phyloP scores from a whole-genome alignment of 495 filamentous ascomycete species.

The Talaromyces adpressus region DNA sequence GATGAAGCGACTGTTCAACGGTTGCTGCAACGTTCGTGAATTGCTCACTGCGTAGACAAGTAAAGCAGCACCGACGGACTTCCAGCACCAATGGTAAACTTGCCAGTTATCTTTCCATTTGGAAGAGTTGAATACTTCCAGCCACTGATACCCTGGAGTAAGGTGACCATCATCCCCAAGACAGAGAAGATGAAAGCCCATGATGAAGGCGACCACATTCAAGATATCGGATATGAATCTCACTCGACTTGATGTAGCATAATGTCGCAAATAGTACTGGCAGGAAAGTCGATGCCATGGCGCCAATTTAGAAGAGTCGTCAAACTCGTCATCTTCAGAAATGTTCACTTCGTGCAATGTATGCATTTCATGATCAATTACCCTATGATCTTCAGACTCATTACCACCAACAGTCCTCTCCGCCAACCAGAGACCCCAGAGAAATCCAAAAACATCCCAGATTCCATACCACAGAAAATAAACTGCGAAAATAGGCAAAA shows the following conservation, averaged over 20 bases:
- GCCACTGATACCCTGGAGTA: slow-evolving; percentile 17
- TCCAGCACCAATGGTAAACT: slow-evolving; percentile 17
- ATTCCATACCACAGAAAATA: slow-evolving; percentile 32
- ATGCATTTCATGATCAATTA: not conserved
- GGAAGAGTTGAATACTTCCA: slow-evolving; percentile 13
- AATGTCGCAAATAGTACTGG: slow-evolving; percentile 8
- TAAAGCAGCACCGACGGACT: slow-evolving; percentile 16
- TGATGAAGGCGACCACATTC: slow-evolving; percentile 6
- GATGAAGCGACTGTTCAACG: not conserved
- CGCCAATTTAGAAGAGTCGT: not conserved
- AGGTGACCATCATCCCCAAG: slow-evolving; percentile 18
- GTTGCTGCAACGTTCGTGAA: slow-evolving; percentile 15
- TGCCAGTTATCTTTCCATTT: slow-evolving; percentile 18
- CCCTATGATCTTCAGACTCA: not conserved
- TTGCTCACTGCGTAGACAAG: slow-evolving; percentile 17
- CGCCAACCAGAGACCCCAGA: slow-evolving; percentile 35
- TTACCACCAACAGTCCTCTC: slow-evolving; percentile 24
- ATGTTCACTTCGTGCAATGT: not conserved
- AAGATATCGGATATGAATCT: slow-evolving; percentile 10
- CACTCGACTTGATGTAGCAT: not conserved
- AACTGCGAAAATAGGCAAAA: slow-evolving; percentile 19
- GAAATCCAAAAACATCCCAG: slow-evolving; percentile 41
- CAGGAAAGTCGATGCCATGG: not conserved
- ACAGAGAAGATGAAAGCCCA: slow-evolving; percentile 20
- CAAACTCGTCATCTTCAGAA: not conserved